Conservation (phyloP, 2,329 filamentous ascomycete species). For the Ceratocystis lukuohia region DNA sequence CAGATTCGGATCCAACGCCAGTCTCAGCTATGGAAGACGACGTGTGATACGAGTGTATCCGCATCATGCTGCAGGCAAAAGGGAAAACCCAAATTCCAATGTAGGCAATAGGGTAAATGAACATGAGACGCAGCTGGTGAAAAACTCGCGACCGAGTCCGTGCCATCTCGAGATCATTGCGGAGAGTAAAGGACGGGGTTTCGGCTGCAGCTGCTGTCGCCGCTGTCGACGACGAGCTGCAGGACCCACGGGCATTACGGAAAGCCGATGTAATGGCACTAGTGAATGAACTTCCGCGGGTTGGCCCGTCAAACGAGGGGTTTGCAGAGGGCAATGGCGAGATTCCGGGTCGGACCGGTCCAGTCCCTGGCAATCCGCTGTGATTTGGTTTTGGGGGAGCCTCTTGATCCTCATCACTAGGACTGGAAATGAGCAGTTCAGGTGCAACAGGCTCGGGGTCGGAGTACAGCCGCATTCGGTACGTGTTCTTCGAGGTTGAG, state of each 20-base stretch:
- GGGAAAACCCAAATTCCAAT: slow-evolving; percentile 59
- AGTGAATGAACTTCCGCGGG: slow-evolving; percentile 21
- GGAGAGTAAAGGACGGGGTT: background rate
- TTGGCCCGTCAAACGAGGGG: slow-evolving; percentile 23
- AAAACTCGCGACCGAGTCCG: slow-evolving; percentile 42
- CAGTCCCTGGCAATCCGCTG: background rate
- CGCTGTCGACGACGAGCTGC: slow-evolving; percentile 20
- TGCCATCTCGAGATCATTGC: slow-evolving; percentile 24
- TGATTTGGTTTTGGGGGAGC: slow-evolving; percentile 8
- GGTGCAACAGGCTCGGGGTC: slow-evolving; percentile 15
- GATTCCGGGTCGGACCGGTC: slow-evolving; percentile 16
- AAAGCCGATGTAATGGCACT: slow-evolving; percentile 2
- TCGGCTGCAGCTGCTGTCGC: slow-evolving; percentile 20
- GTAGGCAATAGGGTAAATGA: slow-evolving; percentile 65
- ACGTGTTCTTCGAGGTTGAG: background rate
- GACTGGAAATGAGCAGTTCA: slow-evolving; percentile 11
- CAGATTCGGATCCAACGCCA: slow-evolving; percentile 12
- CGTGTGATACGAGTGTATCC: slow-evolving; percentile 33
- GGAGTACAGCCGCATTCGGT: slow-evolving; percentile 15
- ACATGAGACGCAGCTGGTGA: slow-evolving; percentile 56
- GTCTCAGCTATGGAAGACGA: slow-evolving; percentile 20
- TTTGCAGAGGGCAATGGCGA: slow-evolving; percentile 13
- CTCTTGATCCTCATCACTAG: background rate
- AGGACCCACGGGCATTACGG: slow-evolving; percentile 19
- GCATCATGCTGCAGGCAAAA: slow-evolving; percentile 50